phyloP scores from a whole-genome alignment of 2,329 filamentous ascomycete genomes.

The Endocalyx cinctus region DNA sequence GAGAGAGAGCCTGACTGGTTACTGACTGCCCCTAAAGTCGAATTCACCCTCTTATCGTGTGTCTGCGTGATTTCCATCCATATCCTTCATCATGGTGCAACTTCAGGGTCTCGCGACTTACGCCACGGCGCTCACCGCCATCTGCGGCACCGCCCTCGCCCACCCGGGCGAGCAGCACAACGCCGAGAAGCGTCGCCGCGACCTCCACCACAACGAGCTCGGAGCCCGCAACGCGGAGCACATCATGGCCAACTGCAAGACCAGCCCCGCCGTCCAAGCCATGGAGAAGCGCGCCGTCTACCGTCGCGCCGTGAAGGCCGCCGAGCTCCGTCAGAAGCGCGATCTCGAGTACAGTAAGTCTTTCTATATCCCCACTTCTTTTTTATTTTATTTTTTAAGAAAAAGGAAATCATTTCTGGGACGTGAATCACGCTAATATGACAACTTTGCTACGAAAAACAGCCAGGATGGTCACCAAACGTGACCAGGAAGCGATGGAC shows the following conservation, averaged over 20 bases:
- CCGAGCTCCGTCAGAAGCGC: conserved; percentile 30
- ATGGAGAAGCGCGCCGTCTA: conserved; percentile 29
- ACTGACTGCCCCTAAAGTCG: too few relatives aligned
- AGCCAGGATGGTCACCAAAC: conserved; percentile 15
- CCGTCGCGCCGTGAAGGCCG: conserved; percentile 28
- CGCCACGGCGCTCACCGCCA: conserved; percentile 4
- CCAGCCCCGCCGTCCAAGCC: conserved; percentile 26
- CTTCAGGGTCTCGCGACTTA: conserved; percentile 3
- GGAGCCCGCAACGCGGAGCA: conserved; percentile 29
- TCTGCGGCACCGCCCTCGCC: conserved; percentile 18
- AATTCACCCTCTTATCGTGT: too few relatives aligned
- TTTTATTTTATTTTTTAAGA: not conserved
- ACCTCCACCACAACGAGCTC: conserved; percentile 26
- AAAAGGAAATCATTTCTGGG: too few relatives aligned
- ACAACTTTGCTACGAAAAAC: too few relatives aligned
- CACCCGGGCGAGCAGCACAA: conserved; percentile 33
- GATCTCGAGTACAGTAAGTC: conserved; percentile 16
- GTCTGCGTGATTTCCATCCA: too few relatives aligned
- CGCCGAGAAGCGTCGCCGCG: conserved; percentile 17
- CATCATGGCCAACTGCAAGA: conserved; percentile 28
- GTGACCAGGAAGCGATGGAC: conserved; percentile 14
- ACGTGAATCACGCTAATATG: too few relatives aligned
- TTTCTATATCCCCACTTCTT: not conserved
- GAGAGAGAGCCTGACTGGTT: too few relatives aligned
- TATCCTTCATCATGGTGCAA: conserved; percentile 5